Conservation (phyloP, 805 yeast genomes). For the Saccharomycopsis selenospora region DNA sequence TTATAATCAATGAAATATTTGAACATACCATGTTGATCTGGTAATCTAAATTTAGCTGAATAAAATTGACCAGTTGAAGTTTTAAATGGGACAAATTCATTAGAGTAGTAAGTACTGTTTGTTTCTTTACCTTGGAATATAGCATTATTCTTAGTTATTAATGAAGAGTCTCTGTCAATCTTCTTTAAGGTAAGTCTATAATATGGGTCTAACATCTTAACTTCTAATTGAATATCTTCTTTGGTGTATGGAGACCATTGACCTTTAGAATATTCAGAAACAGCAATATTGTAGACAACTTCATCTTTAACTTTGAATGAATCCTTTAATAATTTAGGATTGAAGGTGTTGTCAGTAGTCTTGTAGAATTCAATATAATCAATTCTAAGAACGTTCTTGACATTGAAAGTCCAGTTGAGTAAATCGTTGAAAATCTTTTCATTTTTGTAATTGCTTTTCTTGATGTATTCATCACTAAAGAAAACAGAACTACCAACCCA, state of each 20-base stretch:
- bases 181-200: constrained; percentile 63
- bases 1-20: constrained; percentile 74
- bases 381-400: constrained; percentile 54
- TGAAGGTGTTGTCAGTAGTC: constrained; percentile 24
- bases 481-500: constrained; percentile 74
- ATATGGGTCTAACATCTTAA: constrained; percentile 91
- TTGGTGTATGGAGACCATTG: constrained; percentile 59
- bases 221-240: constrained; percentile 73
- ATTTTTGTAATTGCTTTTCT: constrained; percentile 24
- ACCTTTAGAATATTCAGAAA: constrained; percentile 40
- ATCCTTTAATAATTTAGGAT: constrained; percentile 25
- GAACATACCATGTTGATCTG: constrained; percentile 97
- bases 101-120: constrained; percentile 13
- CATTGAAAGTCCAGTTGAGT: constrained; percentile 68
- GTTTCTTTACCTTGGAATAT: constrained; percentile 1
- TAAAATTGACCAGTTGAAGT: constrained; percentile 11
- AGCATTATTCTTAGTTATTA: constrained; percentile 14
- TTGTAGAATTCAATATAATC: constrained; percentile 33
- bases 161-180: constrained; percentile 25
- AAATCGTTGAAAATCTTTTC: constrained; percentile 39
- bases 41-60: constrained; percentile 51
- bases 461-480: constrained; percentile 35
- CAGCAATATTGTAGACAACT: constrained; percentile 43
- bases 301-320: constrained; percentile 72
- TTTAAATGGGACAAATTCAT: neutral